Evolutionary conservation across 176 grass and related monocot genomes (phyloP), one percentile per base, ranked within the genome.

Genomic region (Ampelocalamus luodianensis): DNA sequence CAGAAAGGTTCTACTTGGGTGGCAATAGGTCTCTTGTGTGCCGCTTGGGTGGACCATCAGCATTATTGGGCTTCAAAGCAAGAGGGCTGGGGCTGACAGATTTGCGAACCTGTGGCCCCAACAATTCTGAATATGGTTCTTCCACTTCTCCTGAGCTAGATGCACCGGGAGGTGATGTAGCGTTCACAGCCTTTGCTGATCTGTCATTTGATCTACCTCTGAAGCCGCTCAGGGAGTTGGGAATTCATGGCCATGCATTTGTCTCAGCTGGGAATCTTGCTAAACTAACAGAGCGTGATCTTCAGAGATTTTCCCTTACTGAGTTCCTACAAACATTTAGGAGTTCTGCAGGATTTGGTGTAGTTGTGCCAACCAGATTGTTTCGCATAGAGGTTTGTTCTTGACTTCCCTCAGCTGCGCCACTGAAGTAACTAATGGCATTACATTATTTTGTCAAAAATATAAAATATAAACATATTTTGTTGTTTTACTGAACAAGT

Each of bases 201-300:
- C 68, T 98, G 7, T 93, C 93, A 36, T 98, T 95, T 85, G 96
- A 98, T 93, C 81, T 95, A 64, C 96, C 96, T 58, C 55, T 95
- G 68, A 95, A 85, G 72, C 39, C 86, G 0, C 92, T 95, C 61
- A 93, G 80, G 91, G 91, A 93, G 4, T 60, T 92, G 23, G 96
- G 91, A 72, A 91, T 98, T 80, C 91, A 98, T 81, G 89, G 91
- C 18, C 93, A 98, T 90, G 77, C 86, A 27, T 95, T 95, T 85
- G 39, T 90, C 49, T 94, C 86, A 78, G 90, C 93, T 85, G 89
- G 96, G 32, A 98, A 92, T 85, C 80, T 95, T 73, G 89, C 83
- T 26, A 90, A 89, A 54, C 37, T 95, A 78, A 69, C 85, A 12
- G 91, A 88, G 10, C 64, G 7, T 78, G 91, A 93, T 79, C 59